phyloP scores from a whole-genome alignment of 176 grass and related monocot genomes.

The Pontederia paniculata region DNA sequence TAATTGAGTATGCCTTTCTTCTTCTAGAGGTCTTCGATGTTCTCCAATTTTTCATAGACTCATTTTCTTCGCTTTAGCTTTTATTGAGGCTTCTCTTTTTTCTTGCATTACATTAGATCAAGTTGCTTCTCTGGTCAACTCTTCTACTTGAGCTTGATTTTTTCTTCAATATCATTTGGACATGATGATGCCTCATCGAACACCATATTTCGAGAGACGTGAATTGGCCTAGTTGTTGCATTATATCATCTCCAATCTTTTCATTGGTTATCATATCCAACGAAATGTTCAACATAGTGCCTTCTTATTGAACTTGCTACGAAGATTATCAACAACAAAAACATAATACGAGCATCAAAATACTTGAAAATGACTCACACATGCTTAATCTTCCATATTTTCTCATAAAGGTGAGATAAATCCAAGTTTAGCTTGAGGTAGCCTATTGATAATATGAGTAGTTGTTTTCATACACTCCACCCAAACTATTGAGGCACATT shows the following conservation, averaged over 20 bases:
- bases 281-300: slow-evolving; percentile 10
- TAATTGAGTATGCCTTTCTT: not conserved
- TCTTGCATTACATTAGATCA: no score
- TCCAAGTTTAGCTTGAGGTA: not conserved
- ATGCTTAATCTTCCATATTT: slow-evolving; percentile 12
- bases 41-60: not conserved
- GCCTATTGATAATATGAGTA: slow-evolving; percentile 8
- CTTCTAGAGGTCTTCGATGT: not conserved
- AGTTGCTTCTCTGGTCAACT: not conserved
- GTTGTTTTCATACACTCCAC: slow-evolving; percentile 1
- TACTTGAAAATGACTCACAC: not conserved
- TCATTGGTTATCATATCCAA: slow-evolving; percentile 17
- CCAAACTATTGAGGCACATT: slow-evolving; percentile 19
- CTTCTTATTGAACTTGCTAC: slow-evolving; percentile 6
- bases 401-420: slow-evolving; percentile 10
- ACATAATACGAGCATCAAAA: slow-evolving; percentile 14
- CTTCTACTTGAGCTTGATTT: not conserved
- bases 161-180: not conserved
- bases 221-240: not conserved
- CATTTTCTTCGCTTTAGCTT: not conserved
- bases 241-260: slow-evolving; percentile 10
- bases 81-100: not conserved
- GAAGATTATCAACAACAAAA: slow-evolving; percentile 5
- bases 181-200: not conserved
- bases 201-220: not conserved